Base-by-base conservation (phyloP, 1,284 basidiomycete genomes). In the Sanghuangporus sanghuang region DNA sequence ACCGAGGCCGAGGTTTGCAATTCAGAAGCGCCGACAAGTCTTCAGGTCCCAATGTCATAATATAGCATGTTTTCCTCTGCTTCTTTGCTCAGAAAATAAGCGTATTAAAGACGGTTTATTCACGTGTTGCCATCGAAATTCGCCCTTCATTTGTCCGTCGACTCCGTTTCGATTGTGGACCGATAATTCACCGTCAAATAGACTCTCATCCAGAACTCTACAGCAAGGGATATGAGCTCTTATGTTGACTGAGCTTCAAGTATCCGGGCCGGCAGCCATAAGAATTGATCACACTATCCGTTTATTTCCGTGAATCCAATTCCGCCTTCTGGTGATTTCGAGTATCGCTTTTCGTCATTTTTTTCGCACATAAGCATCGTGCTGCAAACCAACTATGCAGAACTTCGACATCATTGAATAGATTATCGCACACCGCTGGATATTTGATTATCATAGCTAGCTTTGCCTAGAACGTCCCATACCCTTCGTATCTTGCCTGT, bases 11-110 rank as follows among this genome's bases (percentile, higher is more conserved):
- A 49, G 48, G 59, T 52, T 54, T 53, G 16, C 35, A 39, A 39
- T 53, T 40, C 46, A 48, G 50, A 61, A 61, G 32, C 49, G 38
- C 59, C 49, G 57, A 59, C 57, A 49, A 59, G 21, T 59, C 44
- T 16, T 35, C 53, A 38, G 6, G 32, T 53, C 23, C 35, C 11
- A 32, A 32, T 16, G 7, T 23, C 3, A 23, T 23, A 14, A 42
- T 21, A 57, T 2, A 6, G 39, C 8, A 27, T 11, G 5, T 35
- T n/a, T 46, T 16, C 21, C 5, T 12, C 21, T 46, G 7, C 16
- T n/a, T 46, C 44, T n/a, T 46, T 14, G 5, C 2, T 18, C 6
- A 46, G 44, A 18, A n/a, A 16, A n/a, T 46, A n/a, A 14, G 7
- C 44, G 8, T n/a, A 12, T 11, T 2, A 14, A 11, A 14, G 9